These are phyloP conservation scores for Neodidymelliopsis sp. DNA, from an alignment of 2,329 filamentous ascomycete species.

Conservation along the genomic window DNA sequence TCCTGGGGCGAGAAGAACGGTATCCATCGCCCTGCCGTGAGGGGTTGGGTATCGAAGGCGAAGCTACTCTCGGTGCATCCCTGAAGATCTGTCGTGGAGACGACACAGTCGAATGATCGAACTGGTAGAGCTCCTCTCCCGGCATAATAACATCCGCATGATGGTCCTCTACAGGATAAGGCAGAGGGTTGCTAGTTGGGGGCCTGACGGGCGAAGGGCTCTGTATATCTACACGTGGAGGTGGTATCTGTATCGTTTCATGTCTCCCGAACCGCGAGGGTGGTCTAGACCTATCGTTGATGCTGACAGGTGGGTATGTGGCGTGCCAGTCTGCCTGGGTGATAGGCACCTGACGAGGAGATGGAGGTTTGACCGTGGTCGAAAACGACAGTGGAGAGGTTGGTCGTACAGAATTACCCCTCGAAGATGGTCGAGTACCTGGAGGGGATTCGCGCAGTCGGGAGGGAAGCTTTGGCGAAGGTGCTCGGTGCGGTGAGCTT, in stretches of 20 bases:
- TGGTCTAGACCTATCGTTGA: conserved; percentile 36
- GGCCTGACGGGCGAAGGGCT: conserved; percentile 43
- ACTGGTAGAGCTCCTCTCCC: conserved; percentile 52
- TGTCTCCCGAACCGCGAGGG: conserved; percentile 37
- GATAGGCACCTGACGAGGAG: conserved; percentile 30
- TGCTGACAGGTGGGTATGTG: conserved; percentile 38
- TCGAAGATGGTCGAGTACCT: conserved; percentile 38
- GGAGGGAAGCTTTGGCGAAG: conserved; percentile 40
- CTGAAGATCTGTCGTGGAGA: conserved; percentile 33
- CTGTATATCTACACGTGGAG: conserved; percentile 43
- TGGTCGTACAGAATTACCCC: conserved; percentile 30
- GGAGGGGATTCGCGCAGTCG: conserved; percentile 34
- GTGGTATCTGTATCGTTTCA: conserved; percentile 40
- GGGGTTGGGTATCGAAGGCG: conserved; percentile 29
- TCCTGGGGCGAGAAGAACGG: conserved; percentile 20
- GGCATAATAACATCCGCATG: conserved; percentile 51
- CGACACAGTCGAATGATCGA: conserved; percentile 36
- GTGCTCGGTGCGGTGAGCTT: conserved; percentile 36
- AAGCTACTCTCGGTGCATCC: conserved; percentile 31
- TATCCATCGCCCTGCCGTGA: conserved; percentile 31
- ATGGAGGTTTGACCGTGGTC: conserved; percentile 24
- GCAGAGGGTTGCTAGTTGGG: conserved; percentile 38
- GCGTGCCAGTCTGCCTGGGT: conserved; percentile 41
- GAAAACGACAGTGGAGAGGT: conserved; percentile 38
- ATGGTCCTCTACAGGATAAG: conserved; percentile 57